These are phyloP conservation scores for Ambrosia trifida DNA, from an alignment of 129 eudicot genomes.

Conservation along the genomic window DNA sequence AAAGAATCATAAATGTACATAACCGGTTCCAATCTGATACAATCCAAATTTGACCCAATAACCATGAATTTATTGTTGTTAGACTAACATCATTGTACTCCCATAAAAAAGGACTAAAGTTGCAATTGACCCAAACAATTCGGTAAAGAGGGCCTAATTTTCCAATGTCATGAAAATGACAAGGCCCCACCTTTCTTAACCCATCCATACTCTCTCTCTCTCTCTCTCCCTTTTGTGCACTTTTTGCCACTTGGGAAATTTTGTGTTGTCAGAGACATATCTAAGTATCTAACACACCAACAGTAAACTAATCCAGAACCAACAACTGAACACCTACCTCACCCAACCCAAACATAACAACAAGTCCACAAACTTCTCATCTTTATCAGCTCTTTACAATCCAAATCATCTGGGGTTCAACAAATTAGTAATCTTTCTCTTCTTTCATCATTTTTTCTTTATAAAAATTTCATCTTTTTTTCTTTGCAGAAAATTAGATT, in stretches of 20 bases:
- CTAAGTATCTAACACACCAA: slow-evolving; percentile 12
- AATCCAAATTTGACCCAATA: neutral
- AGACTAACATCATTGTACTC: slow-evolving; percentile 8
- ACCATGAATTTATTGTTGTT: neutral
- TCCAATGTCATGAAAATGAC: slow-evolving; percentile 20
- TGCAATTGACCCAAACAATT: slow-evolving; percentile 31
- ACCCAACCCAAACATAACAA: slow-evolving; percentile 9
- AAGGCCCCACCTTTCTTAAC: slow-evolving; percentile 11
- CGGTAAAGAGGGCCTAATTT: slow-evolving; percentile 29
- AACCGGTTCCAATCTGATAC: neutral
- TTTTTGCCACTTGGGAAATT: slow-evolving; percentile 13
- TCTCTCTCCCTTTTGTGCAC: neutral
- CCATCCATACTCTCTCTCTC: neutral
- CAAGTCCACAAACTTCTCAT: slow-evolving; percentile 16
- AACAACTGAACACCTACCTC: slow-evolving; percentile 27
- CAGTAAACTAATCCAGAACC: slow-evolving; percentile 11
- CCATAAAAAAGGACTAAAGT: slow-evolving; percentile 27
- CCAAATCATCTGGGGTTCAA: slow-evolving; percentile 11
- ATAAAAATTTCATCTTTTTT: slow-evolving; percentile 24
- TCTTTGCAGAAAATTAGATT: neutral
- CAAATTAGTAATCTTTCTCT: slow-evolving; percentile 27
- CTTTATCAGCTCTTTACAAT: slow-evolving; percentile 15
- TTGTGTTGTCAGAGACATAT: slow-evolving; percentile 8
- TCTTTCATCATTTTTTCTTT: slow-evolving; percentile 18
- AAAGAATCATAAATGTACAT: neutral